phyloP scores from a whole-genome alignment of 1,284 basidiomycete genomes.

The Prillingera fragicola region DNA sequence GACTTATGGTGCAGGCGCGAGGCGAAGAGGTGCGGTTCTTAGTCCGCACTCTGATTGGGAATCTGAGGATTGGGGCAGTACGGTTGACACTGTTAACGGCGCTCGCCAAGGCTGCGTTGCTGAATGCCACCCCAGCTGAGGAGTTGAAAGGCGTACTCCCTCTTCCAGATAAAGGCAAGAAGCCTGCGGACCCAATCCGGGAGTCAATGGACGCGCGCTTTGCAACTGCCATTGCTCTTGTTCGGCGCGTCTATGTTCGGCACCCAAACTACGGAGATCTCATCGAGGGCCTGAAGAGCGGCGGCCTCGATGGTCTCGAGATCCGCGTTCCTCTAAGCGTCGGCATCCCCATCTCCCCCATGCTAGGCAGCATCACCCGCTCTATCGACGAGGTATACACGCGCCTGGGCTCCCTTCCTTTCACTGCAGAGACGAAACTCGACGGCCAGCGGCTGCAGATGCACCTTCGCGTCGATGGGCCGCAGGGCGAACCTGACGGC shows the following conservation, averaged over 20 bases:
- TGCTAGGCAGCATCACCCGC: constrained; percentile 58
- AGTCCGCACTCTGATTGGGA: constrained; percentile 71
- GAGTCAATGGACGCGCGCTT: constrained; percentile 54
- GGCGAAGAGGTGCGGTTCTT: constrained; percentile 85
- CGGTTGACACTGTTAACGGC: constrained; percentile 74
- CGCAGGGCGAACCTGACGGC: constrained; percentile 42
- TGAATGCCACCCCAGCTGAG: constrained; percentile 50
- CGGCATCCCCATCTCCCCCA: constrained; percentile 55
- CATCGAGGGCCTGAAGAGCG: constrained; percentile 59
- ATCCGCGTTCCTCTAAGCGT: constrained; percentile 67
- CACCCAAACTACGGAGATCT: constrained; percentile 86
- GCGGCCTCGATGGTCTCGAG: constrained; percentile 59
- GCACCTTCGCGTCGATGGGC: constrained; percentile 54
- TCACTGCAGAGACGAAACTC: constrained; percentile 74
- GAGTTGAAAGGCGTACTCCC: constrained; percentile 50
- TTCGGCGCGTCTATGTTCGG: constrained; percentile 73
- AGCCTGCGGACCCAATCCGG: constrained; percentile 49
- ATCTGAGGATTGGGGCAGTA: constrained; percentile 83
- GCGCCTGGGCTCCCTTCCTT: constrained; percentile 61
- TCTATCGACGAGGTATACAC: constrained; percentile 78
- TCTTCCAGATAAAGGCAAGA: constrained; percentile 36
- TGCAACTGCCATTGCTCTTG: constrained; percentile 57
- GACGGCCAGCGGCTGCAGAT: constrained; percentile 85
- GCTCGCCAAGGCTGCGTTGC: constrained; percentile 70
- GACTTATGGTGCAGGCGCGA: constrained; percentile 71